Evolutionary conservation across 1,139 yeast species (phyloP), one percentile per base, ranked within the genome.

Genomic region (Yamadazyma triangularis): DNA sequence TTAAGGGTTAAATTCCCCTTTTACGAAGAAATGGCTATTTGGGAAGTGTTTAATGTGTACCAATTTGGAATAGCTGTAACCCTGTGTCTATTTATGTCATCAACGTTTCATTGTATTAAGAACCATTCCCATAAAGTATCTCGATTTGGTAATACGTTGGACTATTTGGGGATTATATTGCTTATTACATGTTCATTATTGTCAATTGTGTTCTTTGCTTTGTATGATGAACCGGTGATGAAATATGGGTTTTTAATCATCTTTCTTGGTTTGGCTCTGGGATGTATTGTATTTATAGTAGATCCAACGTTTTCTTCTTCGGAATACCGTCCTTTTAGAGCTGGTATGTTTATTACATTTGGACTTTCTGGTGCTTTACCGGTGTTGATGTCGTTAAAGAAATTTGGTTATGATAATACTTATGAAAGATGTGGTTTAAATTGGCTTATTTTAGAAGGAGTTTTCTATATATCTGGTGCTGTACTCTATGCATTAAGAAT

Each of bases 331-430:
- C 79, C 91, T 1, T 71, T 76, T 34, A 65, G 96, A 31, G 91
- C 96, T 0, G 47, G 72, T 2, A 77, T 88, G 77, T 88, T 88
- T 56, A 79, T 88, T 5, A 48, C 73, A 2, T 88, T 88, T 58
- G 96, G 96, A 0, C 64, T 87, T 18, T 79, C 89, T 0, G 94
- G 94, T 0, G 66, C 73, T 0, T 56, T 87, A 7, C 96, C 96
- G 0, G 67, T 88, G 1, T 31, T 72, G 0, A 65, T 62, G 4
- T 86, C 87, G 0, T 39, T 70, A 5, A 38, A 44, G 9, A 38
- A 52, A 13, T 74, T 34, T 51, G 65, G 62, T 18, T 33, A 30
- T 28, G 48, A 42, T 2, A 74, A 64, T 25, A 73, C 86, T 1
- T 54, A 58, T 31, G 49, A 51, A 6, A 60, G 88, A 31, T 60